Conservation (phyloP, 345 rosid genomes). For the Cardiospermum halicacabum region DNA sequence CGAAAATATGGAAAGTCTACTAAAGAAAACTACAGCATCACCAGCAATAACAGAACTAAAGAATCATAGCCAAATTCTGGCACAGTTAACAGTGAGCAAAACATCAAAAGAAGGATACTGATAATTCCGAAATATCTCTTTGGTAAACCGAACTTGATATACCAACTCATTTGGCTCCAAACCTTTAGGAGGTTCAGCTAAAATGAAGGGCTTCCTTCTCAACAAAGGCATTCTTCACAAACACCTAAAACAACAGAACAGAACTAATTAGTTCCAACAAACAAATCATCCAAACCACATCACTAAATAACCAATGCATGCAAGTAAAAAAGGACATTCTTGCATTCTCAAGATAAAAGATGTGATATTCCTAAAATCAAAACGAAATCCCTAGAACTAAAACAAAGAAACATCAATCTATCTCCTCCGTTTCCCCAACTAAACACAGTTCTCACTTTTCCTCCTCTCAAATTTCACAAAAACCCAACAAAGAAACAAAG, state of each 20-base stretch:
- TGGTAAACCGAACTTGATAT: slow-evolving; percentile 90
- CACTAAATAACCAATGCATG: neutral
- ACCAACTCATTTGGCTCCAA: slow-evolving; percentile 71
- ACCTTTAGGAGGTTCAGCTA: slow-evolving; percentile 56
- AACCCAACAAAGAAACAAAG: neutral
- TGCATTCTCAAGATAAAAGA: neutral
- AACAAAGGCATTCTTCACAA: slow-evolving; percentile 66
- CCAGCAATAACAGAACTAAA: no score
- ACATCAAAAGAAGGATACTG: slow-evolving; percentile 58
- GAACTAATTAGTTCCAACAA: neutral
- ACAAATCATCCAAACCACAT: neutral
- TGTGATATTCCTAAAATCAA: neutral
- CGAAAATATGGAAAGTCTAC: neutral
- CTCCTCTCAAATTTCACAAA: neutral
- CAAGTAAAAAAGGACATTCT: no score
- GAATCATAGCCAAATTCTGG: slow-evolving; percentile 1
- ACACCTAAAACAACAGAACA: slow-evolving; percentile 10
- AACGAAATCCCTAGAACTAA: neutral
- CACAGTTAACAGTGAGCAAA: slow-evolving; percentile 3
- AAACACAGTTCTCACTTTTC: neutral
- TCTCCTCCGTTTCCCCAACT: neutral
- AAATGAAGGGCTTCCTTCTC: slow-evolving; percentile 59
- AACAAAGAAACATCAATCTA: neutral
- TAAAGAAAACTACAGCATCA: neutral
- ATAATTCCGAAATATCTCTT: slow-evolving; percentile 80